These are phyloP conservation scores for Xylaria sp. DNA, from an alignment of 2,329 filamentous ascomycete genomes.

Conservation along the genomic window DNA sequence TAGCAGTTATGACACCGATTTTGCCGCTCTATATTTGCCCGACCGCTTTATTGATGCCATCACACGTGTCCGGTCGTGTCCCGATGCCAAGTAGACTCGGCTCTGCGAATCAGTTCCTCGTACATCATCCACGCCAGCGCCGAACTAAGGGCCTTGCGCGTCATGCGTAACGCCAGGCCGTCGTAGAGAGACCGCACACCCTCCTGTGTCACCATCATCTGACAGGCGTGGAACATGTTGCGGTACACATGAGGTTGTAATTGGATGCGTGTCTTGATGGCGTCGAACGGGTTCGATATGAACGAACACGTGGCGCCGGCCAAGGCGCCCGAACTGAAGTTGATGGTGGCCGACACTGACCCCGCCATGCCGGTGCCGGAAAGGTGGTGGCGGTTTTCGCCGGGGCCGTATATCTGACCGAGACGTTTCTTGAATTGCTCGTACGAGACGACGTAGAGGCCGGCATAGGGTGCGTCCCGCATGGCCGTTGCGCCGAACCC, in stretches of 20 bases:
- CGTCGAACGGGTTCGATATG: conserved; percentile 95
- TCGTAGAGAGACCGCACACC: conserved; percentile 82
- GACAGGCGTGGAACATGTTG: conserved; percentile 80
- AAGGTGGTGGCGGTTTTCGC: neutral
- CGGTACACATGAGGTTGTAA: conserved; percentile 81
- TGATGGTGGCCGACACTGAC: conserved; percentile 69
- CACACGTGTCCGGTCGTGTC: conserved; percentile 36
- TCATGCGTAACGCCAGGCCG: conserved; percentile 84
- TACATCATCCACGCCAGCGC: conserved; percentile 98
- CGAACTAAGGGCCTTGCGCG: conserved; percentile 87
- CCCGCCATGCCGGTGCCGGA: conserved; percentile 39
- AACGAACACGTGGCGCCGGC: conserved; percentile 84
- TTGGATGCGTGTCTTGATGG: conserved; percentile 93
- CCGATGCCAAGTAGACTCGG: conserved; percentile 49
- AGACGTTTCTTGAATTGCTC: conserved; percentile 78
- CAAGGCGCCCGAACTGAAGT: conserved; percentile 81
- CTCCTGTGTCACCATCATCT: conserved; percentile 81
- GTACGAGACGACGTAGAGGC: conserved; percentile 92
- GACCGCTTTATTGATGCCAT: neutral
- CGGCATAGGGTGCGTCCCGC: conserved; percentile 94
- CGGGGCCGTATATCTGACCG: conserved; percentile 41
- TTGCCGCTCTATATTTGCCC: conserved; percentile 15
- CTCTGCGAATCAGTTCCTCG: conserved; percentile 85
- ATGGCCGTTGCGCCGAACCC: conserved; percentile 94
- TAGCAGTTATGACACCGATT: neutral